Evolutionary conservation across 2,329 filamentous ascomycete species (phyloP).

Genomic region (Balansia obtecta): DNA sequence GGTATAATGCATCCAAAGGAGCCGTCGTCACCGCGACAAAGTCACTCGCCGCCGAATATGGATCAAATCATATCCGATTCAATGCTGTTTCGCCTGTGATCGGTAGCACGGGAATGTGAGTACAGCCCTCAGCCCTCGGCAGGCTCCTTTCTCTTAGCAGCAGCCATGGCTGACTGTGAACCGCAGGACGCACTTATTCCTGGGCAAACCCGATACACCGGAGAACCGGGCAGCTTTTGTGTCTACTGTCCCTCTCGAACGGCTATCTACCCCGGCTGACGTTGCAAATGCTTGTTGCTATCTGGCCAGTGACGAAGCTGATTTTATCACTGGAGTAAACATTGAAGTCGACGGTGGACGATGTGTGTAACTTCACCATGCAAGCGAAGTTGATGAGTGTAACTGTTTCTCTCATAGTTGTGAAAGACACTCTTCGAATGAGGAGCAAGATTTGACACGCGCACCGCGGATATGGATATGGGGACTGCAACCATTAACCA

Average conservation of each 20-base stretch:
- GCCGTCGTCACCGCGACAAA: slow-evolving; percentile 49
- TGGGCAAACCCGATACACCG: slow-evolving; percentile 49
- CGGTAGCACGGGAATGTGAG: slow-evolving; percentile 48
- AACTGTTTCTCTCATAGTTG: no score
- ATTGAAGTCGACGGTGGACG: slow-evolving; percentile 10
- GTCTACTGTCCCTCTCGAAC: slow-evolving; percentile 40
- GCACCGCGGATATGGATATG: no score
- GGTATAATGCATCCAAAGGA: slow-evolving; percentile 60
- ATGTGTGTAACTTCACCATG: slow-evolving; percentile 11
- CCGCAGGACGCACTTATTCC: slow-evolving; percentile 33
- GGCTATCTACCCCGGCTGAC: slow-evolving; percentile 46
- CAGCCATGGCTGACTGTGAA: background rate
- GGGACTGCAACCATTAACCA: no score
- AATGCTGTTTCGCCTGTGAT: slow-evolving; percentile 60
- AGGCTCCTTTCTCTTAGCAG: background rate
- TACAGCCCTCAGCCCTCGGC: background rate
- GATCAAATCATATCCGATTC: slow-evolving; percentile 57
- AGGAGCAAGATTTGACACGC: background rate
- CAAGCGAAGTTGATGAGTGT: background rate
- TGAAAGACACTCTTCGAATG: background rate
- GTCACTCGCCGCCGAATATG: slow-evolving; percentile 58
- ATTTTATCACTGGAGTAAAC: slow-evolving; percentile 28
- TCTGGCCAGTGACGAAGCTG: slow-evolving; percentile 57
- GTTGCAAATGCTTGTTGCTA: slow-evolving; percentile 61
- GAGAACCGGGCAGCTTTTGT: slow-evolving; percentile 46